phyloP scores from a whole-genome alignment of 148 eudicot species.

The Rhododendron kiyosumense region DNA sequence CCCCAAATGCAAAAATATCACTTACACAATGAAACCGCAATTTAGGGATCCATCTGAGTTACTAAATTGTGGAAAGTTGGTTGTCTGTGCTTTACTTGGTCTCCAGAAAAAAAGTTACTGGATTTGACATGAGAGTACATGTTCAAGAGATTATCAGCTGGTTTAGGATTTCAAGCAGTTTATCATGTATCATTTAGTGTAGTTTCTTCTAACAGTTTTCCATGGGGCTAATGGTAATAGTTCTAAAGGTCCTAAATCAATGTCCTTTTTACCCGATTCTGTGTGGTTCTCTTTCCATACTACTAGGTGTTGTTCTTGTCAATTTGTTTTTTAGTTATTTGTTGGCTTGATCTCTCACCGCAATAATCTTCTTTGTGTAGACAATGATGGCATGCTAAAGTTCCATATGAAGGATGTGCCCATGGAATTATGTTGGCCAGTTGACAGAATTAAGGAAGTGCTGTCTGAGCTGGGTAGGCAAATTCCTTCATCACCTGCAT shows the following conservation, averaged over 20 bases:
- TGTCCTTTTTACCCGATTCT: neutral
- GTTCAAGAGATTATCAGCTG: neutral
- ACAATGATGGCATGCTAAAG: conserved; percentile 46
- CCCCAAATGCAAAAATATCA: neutral
- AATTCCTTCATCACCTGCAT: conserved; percentile 47
- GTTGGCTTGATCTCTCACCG: neutral
- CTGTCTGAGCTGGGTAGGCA: conserved; percentile 38
- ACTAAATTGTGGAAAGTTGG: neutral
- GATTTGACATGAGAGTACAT: neutral
- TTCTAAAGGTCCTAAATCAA: neutral
- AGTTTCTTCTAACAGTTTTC: neutral
- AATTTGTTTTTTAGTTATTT: neutral
- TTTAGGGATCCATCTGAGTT: neutral
- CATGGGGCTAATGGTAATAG: neutral
- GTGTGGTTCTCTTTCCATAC: neutral
- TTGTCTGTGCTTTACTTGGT: neutral
- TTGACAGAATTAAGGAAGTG: conserved; percentile 54
- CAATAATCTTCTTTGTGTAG: conserved; percentile 21
- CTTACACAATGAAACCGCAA: neutral
- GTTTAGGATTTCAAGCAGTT: neutral
- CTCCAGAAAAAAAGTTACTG: neutral
- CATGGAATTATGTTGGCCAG: conserved; percentile 81
- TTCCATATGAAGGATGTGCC: conserved; percentile 71
- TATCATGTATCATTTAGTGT: neutral
- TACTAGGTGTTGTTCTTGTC: neutral